Evolutionary conservation across 129 eudicot species (phyloP), one percentile per base, ranked within the genome.

Genomic region (Silybum marianum): DNA sequence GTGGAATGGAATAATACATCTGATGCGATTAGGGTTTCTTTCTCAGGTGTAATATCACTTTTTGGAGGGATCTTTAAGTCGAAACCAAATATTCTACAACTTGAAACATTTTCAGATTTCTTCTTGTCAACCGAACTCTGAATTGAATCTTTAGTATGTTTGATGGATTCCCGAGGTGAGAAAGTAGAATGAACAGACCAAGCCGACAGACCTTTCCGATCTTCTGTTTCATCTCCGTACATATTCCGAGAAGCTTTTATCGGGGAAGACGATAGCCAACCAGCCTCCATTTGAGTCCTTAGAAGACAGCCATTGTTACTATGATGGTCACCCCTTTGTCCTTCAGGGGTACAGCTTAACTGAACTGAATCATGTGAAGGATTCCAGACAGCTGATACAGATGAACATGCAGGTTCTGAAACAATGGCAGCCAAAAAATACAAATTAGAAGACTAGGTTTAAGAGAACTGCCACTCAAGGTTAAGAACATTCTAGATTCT

Each of bases 11-110:
- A 21, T 71, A 79, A 80, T 11, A 83, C 22, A 21, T 79, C 84
- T 16, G 76, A 87, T 32, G 78, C 74, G 77, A 78, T 84, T 72
- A 78, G 21, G 7, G 77, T 60, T 40, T 84, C 54, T 42, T 84
- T 85, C 73, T 82, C 88, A 16, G 48, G 76, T 18, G 30, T 23
- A 46, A 77, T 51, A 63, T 72, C 82, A 8, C 60, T 75, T 60
- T 77, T 72, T 11, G 82, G 81, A 40, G 93, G 81, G 32, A 83
- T 42, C 73, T 76, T 89, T 60, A 93, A 78, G 70, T 95, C 94
- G 42, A 95, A 83, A 51, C 99, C 99, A 68, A 95, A 95, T 87
- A 95, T 72, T 72, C 97, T 86, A 80, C 91, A 92, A 68, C 89
- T 86, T 16, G 90, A 72, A 73, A 79, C 87, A 6, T 78, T 81